Base-by-base conservation (phyloP, 495 filamentous ascomycete species). In the Parachaetomium inaequale region DNA sequence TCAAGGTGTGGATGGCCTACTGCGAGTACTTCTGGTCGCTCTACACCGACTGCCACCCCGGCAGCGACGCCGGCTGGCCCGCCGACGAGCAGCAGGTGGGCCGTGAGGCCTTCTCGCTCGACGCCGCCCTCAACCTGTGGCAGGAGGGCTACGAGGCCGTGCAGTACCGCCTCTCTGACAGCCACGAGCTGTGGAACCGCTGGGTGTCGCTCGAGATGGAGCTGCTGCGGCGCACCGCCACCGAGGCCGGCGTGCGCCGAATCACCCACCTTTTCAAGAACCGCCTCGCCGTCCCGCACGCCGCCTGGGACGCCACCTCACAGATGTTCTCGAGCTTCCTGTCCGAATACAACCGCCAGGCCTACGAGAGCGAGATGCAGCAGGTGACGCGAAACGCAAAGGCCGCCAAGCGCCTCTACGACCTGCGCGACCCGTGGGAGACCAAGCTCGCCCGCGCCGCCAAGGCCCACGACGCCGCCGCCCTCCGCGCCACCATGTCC, bases 181-280 rank as follows among this genome's bases (percentile, higher is more conserved):
- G 93, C 75, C 84, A 94, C 67, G 67, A 87, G 53, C 81, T 97
- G n/a, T 98, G 93, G 93, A 85, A 96, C 70, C 87, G 86, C 61
- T 93, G 77, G 90, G 89, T 79, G 63, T 90, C 65, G 60, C 80
- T 79, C 66, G 80, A 79, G 70, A 75, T 80, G 71, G 79, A 81
- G 67, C 77, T 81, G 72, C 75, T 82, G 42, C 77, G 81, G n/a
- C 81, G 76, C 51, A 76, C 77, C 2, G 78, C 82, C 14, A 81
- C 80, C 4, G 76, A 78, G 50, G 80, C 86, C 17, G 85, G 84
- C 58, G 76, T 92, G 34, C 81, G 81, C 50, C 80, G 85, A 31
- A 82, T 96, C 59, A 82, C 83, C 19, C 80, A 81, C 17, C 78
- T 92, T 11, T 97, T 91, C 72, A 79, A 85, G 47, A 79, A 85